A percentile compares a stretch with the other conserved stretches of the same genome.
Conservation (phyloP, 2,329 filamentous ascomycete species). For the Venturia pyrina region DNA sequence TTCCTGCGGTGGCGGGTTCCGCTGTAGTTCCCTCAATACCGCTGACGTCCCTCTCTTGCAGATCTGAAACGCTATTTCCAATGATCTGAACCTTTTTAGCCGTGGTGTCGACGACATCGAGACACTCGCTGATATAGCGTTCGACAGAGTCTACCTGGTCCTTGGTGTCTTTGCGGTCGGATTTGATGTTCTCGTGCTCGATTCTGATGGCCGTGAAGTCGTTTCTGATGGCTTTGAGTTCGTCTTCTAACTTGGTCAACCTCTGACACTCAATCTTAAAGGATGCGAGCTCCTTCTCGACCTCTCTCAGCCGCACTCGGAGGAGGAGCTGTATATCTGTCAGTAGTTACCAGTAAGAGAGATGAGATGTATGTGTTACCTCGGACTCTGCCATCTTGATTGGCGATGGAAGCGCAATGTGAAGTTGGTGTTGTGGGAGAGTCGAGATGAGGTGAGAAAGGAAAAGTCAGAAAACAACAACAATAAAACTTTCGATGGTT, state of each 20-base stretch:
- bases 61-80: not conserved
- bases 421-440: not conserved
- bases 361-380: not conserved
- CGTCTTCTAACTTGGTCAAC: not conserved
- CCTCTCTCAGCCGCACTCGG: not conserved
- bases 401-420: not conserved
- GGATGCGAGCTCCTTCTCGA: not conserved
- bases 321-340: not conserved
- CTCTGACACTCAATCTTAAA: not conserved
- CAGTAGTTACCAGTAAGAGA: not conserved
- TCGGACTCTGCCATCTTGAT: not conserved
- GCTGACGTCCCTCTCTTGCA: not conserved
- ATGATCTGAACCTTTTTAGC: not conserved
- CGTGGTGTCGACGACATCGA: not conserved
- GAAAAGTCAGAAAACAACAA: not conserved
- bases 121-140: not conserved
- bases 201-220: not conserved
- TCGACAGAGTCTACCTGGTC: not conserved
- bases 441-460: not conserved
- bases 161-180: not conserved
- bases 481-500: not conserved
- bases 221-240: not conserved
- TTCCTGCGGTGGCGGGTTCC: not conserved
- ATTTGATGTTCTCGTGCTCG: not conserved
- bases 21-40: not conserved